These are phyloP conservation scores for Debaryomyces maramus DNA, from an alignment of 805 yeast genomes.

Conservation along the genomic window DNA sequence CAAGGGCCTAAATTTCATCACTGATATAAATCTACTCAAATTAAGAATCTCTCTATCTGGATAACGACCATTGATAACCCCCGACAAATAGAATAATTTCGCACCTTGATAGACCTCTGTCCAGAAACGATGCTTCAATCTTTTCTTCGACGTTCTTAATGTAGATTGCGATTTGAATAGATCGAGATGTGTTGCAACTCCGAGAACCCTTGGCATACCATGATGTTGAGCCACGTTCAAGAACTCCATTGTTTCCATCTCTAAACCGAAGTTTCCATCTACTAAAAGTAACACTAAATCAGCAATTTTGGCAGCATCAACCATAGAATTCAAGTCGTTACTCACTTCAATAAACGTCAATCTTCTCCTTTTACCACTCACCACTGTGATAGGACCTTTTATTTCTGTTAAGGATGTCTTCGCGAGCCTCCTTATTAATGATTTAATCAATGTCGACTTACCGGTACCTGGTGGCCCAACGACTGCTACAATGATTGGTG, in stretches of 20 bases:
- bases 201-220: slow-evolving; percentile 97
- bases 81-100: slow-evolving; percentile 87
- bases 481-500: slow-evolving; percentile 93
- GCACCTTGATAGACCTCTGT: slow-evolving; percentile 99
- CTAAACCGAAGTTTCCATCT: slow-evolving; percentile 97
- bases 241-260: slow-evolving; percentile 99
- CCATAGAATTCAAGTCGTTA: slow-evolving; percentile 92
- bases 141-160: slow-evolving; percentile 85
- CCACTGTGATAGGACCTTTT: slow-evolving; percentile 95
- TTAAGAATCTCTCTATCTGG: slow-evolving; percentile 96
- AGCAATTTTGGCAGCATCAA: slow-evolving; percentile 93
- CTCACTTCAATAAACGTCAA: slow-evolving; percentile 90
- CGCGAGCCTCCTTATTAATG: slow-evolving; percentile 82
- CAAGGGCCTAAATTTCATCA: slow-evolving; percentile 98
- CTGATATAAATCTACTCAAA: slow-evolving; percentile 87
- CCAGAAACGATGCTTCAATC: slow-evolving; percentile 94
- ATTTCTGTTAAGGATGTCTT: slow-evolving; percentile 84
- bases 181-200: slow-evolving; percentile 94
- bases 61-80: slow-evolving; percentile 95
- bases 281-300: slow-evolving; percentile 86
- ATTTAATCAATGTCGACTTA: slow-evolving; percentile 87
- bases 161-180: slow-evolving; percentile 88
- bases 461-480: slow-evolving; percentile 99
- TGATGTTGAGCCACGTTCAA: slow-evolving; percentile 94
- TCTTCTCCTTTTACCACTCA: slow-evolving; percentile 90